Evolutionary conservation across 805 yeast genomes (phyloP), one percentile per base, ranked within the genome.

Genomic region (Citeromyces matritensis): DNA sequence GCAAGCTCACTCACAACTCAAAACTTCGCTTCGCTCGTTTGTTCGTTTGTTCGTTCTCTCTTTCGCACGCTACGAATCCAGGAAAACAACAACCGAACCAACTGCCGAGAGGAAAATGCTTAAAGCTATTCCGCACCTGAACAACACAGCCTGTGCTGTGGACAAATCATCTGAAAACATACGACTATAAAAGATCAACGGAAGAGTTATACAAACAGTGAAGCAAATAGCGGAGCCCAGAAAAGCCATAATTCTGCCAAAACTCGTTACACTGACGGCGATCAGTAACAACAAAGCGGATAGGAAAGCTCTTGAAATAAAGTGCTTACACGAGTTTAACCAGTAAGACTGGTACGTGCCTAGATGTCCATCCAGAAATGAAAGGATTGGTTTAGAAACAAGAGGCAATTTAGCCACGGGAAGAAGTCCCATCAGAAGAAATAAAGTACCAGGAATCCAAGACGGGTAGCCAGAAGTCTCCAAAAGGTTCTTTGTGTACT

Each of bases 391-490:
- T 44, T 84, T 71, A 9, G 86, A 81, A 40, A 76, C 77, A 26
- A 84, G 60, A 1, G 95, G 94, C 1, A 84, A 66, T 44, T 85
- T 85, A 2, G 95, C 82, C 21, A 84, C 50, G 1, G 95, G 94
- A 15, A 85, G 69, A 5, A 83, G 41, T n/a, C 93, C 80, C 66
- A 84, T 78, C 26, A 80, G 55, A 0, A 65, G 62, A 30, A 85
- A 74, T 29, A 85, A 59, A 15, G 66, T 33, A 1, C 63, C 62
- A 29, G 60, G 55, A 5, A 63, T 51, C 62, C 65, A 63, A 3
- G 36, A 8, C 0, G 76, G 75, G 40, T 66, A 69, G 3, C 69
- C 66, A 9, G 61, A 51, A 25, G 56, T 47, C 7, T 39, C 36
- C 30, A 69, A 44, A 19, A 70, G 47, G 35, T 60, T 65, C 40